A percentile compares a stretch with the other conserved stretches of the same genome.
These are phyloP conservation scores for Clonostachys sp. DNA, from an alignment of 2,329 filamentous ascomycete genomes.

Conservation along the genomic window DNA sequence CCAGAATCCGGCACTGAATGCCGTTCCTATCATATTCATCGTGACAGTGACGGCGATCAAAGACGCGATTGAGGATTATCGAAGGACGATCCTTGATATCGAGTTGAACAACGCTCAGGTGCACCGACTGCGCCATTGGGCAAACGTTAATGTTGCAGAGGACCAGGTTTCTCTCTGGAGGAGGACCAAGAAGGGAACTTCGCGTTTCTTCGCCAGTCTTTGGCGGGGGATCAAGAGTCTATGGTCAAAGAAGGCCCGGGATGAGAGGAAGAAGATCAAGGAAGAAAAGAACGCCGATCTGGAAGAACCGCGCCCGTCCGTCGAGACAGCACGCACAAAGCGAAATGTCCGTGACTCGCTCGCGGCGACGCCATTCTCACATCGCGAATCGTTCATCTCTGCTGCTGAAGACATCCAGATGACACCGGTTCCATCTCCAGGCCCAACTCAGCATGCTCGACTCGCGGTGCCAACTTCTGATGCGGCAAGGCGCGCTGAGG, in stretches of 20 bases:
- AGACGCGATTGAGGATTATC: conserved; percentile 92
- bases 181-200: conserved; percentile 82
- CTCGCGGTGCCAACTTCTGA: conserved; percentile 31
- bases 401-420: conserved; percentile 78
- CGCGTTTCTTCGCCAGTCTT: conserved; percentile 52
- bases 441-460: conserved; percentile 38
- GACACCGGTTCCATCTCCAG: conserved; percentile 87
- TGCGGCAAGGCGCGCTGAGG: conserved; percentile 24
- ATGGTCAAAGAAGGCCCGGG: conserved; percentile 47
- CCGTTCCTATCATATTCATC: conserved; percentile 91
- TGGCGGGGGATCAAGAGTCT: conserved; percentile 39
- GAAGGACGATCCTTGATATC: conserved; percentile 84
- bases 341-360: conserved; percentile 29
- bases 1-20: conserved; percentile 81
- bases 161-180: conserved; percentile 86
- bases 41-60: conserved; percentile 85
- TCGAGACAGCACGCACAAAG: conserved; percentile 26
- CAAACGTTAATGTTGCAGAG: conserved; percentile 88
- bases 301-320: conserved; percentile 60
- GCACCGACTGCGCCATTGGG: conserved; percentile 81
- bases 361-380: conserved; percentile 43
- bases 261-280: conserved; percentile 32
- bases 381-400: conserved; percentile 48
- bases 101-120: conserved; percentile 95
- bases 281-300: conserved; percentile 11